Evolutionary conservation across 2,329 filamentous ascomycete species (phyloP), one percentile per base, ranked within the genome.

Genomic region (Apiospora aurea): DNA sequence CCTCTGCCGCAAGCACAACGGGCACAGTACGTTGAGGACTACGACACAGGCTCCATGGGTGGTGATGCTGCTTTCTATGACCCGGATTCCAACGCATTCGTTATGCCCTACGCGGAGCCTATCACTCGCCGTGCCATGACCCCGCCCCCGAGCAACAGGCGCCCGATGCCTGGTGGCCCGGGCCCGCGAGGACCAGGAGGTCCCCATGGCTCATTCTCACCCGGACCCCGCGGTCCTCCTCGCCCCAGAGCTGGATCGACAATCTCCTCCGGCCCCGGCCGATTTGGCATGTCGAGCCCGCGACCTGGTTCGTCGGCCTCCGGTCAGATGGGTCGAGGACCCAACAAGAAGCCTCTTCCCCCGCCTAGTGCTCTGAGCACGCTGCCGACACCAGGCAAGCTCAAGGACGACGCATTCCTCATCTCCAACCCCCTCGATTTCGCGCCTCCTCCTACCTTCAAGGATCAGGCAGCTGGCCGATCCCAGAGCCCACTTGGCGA

Each of bases 71-170:
- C 88, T 8, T 91, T 89, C 79, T 93, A 91, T 72, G 91, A 93
- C 76, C 89, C 92, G 11, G 87, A 90, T 14, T 88, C 87, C 46
- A 91, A 91, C 77, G 87, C 91, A 26, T 96, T 95, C 77, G 89
- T 95, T 72, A 92, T 92, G 88, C 90, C 95, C 2, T 98, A 93
- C 77, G 93, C 95, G 14, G 90, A 98, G 81, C 94, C 94, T 14
- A 89, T 97, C 21, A 92, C 90, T 74, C 93, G 96, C 77, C 93
- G 96, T 78, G 96, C 96, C 70, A 98, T 98, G 96, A 98, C 96
- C 26, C 96, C 96, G 70, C 96, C 96, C 24, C 95, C 96, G 1
- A 85, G 71, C 64, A 76, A 75, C 69, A 76, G 80, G 69, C 78
- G 79, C 46, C 80, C 79, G 14, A 82, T 83, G 80, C 79, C 79